Evolutionary conservation across 345 rosid species (phyloP), one percentile per base, ranked within the genome.

Genomic region (Gossypium bickii): DNA sequence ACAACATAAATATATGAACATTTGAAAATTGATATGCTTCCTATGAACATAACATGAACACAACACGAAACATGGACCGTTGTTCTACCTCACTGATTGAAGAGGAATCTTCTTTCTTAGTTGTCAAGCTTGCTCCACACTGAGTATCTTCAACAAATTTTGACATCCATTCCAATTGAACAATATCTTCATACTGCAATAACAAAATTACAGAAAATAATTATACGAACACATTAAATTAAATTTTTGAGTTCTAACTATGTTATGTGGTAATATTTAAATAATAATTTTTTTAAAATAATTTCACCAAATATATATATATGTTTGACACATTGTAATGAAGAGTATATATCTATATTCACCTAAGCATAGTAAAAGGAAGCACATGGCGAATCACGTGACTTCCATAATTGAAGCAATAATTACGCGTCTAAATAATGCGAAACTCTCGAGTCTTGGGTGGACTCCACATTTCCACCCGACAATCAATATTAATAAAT

Each of bases 171-270:
- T 95, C 98, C 78, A 96, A 81, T 65, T 93, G 97, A 41, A 87
- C 92, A 85, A 93, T 96, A 78, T 96, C 97, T 58, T 92, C 99
- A 71, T 89, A 92, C 99, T 96, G 92, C 81, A 80, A 45, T 5
- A 17, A 16, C n/a, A n/a, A 66, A 56, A 67, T 47, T 25, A 11
- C 52, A 34, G 52, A 55, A 22, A 7, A 48, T 48, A 48, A 48
- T 48, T 48, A 10, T 11, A 48, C 10, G 5, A 66, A 41, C 43
- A 10, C 4, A 74, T 65, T 48, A 12, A 48, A 48, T 48, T 48
- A 12, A 48, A 12, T 12, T 48, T 48, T 15, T 9, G 3, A 34
- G 41, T 34, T 34, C 52, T 48, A 0, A 12, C 13, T 48, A 48
- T 48, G 52, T 48, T 13, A 48, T 34, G 7, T 34, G 41, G 7